Evolutionary conservation across 768 basidiomycete species (phyloP).

Genomic region (Hericium erinaceus): DNA sequence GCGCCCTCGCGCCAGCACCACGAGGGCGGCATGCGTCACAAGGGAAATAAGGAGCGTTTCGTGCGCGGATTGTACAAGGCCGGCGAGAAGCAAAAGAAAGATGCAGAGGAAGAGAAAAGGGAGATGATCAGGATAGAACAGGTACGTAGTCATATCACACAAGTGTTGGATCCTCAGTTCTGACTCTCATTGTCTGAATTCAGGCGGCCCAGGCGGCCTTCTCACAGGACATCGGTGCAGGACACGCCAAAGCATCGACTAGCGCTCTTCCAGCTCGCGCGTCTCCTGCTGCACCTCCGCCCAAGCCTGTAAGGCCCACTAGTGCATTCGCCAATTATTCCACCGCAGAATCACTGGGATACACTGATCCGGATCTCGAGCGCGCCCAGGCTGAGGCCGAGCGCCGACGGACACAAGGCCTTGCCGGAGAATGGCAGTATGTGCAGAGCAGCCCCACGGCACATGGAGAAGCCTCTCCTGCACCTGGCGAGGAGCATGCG

Average conservation of each 20-base stretch:
- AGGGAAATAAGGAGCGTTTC: conserved; percentile 89
- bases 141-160: conserved; percentile 30
- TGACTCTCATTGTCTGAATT: conserved; percentile 3
- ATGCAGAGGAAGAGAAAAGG: conserved; percentile 74
- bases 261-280: conserved; percentile 16
- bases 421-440: conserved; percentile 72
- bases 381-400: conserved; percentile 50
- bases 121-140: conserved; percentile 84
- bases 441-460: conserved; percentile 29
- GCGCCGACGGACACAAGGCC: conserved; percentile 52
- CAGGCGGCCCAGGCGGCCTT: conserved; percentile 73
- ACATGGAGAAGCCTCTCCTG: conserved; percentile 8
- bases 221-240: conserved; percentile 67
- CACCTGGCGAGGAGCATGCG: conserved; percentile 9
- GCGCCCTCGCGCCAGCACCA: conserved; percentile 85
- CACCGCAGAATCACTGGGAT: conserved; percentile 78
- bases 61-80: conserved; percentile 89
- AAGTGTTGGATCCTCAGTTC: neutral
- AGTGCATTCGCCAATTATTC: conserved; percentile 80
- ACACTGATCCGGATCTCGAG: conserved; percentile 67
- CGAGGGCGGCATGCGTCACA: conserved; percentile 88
- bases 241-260: conserved; percentile 33
- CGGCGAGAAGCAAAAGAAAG: conserved; percentile 81
- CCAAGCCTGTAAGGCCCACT: conserved; percentile 39
- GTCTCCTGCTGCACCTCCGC: conserved; percentile 14